Evolutionary conservation across 2,329 filamentous ascomycete genomes (phyloP).

Genomic region (Dothiorella sarmentorum): DNA sequence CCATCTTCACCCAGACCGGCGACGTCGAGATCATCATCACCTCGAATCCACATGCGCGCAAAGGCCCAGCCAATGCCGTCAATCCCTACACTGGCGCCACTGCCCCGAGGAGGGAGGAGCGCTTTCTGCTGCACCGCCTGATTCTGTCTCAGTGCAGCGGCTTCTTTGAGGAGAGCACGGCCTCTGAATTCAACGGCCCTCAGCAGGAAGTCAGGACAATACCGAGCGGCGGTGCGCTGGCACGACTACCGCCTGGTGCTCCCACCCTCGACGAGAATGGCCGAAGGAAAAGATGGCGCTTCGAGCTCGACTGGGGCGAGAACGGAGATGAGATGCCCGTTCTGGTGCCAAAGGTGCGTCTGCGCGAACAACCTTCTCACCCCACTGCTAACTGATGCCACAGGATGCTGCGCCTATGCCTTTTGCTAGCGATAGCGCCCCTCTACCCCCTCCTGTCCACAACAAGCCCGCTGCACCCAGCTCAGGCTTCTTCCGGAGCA

Average conservation of each 20-base stretch:
- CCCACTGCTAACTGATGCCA: constrained; percentile 27
- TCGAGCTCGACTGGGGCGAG: constrained; percentile 76
- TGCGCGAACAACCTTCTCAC: background rate
- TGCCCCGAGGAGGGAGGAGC: constrained; percentile 67
- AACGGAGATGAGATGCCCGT: constrained; percentile 77
- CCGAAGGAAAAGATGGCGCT: constrained; percentile 68
- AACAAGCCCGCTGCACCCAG: constrained; percentile 63
- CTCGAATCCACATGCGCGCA: constrained; percentile 25
- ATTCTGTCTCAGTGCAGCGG: constrained; percentile 87
- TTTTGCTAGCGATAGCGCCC: constrained; percentile 28
- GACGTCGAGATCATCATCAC: constrained; percentile 83
- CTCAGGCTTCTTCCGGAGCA: constrained; percentile 77
- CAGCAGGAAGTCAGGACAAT: constrained; percentile 29
- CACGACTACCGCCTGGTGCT: constrained; percentile 39
- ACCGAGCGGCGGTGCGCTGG: constrained; percentile 31
- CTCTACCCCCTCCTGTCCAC: constrained; percentile 52
- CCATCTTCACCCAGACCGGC: constrained; percentile 82
- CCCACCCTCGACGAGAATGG: constrained; percentile 24
- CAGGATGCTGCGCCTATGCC: constrained; percentile 7
- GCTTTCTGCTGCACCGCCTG: constrained; percentile 82
- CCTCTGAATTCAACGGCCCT: constrained; percentile 67
- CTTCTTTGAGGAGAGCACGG: constrained; percentile 86
- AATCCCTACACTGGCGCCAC: background rate
- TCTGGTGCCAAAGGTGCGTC: constrained; percentile 71
- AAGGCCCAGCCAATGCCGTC: constrained; percentile 18